Percentiles rank a stretch among this genome's conserved stretches.
These are phyloP conservation scores for Hordeum marinum DNA, from an alignment of 176 grass and related monocot species.

Conservation along the genomic window DNA sequence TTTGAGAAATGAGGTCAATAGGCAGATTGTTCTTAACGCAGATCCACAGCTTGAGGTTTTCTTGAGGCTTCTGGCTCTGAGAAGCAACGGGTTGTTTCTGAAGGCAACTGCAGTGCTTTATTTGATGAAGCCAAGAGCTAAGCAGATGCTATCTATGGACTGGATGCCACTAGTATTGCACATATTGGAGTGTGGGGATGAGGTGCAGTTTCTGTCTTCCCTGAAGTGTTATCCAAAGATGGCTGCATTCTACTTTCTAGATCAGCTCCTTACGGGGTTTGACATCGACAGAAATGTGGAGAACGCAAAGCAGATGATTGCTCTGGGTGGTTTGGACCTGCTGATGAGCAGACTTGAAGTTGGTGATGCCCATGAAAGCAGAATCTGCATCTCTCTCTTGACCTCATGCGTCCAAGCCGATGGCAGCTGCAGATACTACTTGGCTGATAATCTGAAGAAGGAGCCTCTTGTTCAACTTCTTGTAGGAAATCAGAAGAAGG, in stretches of 20 bases:
- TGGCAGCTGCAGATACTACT: constrained; percentile 73
- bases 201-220: constrained; percentile 60
- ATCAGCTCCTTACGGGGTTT: constrained; percentile 90
- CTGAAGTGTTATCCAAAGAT: constrained; percentile 67
- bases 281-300: constrained; percentile 91
- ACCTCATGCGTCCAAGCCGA: constrained; percentile 76
- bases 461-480: constrained; percentile 69
- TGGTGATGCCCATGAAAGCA: constrained; percentile 55
- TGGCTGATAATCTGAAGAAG: constrained; percentile 82
- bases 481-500: constrained; percentile 60
- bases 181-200: constrained; percentile 74
- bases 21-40: constrained; percentile 84
- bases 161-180: constrained; percentile 80
- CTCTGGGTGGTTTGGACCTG: constrained; percentile 76
- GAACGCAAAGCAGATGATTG: constrained; percentile 90
- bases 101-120: constrained; percentile 79
- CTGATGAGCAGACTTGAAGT: constrained; percentile 66
- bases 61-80: constrained; percentile 78
- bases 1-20: constrained; percentile 59
- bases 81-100: constrained; percentile 60
- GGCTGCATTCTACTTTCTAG: constrained; percentile 83
- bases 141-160: constrained; percentile 94
- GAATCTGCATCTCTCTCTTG: constrained; percentile 65
- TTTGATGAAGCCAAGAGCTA: constrained; percentile 88
- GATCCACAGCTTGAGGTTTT: constrained; percentile 97